Evolutionary conservation across 306 rosid species (phyloP), one percentile per base, ranked within the genome.

Genomic region (Cicer bijugum): DNA sequence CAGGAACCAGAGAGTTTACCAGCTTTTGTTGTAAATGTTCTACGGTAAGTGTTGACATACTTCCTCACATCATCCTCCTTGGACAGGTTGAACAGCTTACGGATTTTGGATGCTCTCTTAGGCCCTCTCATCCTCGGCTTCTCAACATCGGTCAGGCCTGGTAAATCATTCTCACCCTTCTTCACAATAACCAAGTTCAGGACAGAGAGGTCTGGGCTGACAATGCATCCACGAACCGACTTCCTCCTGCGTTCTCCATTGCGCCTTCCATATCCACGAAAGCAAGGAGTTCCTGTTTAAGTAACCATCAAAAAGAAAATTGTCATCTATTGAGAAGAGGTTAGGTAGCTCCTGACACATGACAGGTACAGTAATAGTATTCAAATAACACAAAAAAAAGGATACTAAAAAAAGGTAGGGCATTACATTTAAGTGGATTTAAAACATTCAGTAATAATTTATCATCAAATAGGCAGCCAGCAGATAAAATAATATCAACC

Each of bases 71-170:
- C 85, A 52, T 82, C 85, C 10, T 82, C 80, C 72, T 82, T 82
- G 1, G 85, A 82, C 50, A 82, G 63, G 38, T 82, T 82, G 71
- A 82, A 82, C 63, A 82, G 78, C 20, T 82, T 78, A 9, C 85
- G 75, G 40, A 82, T 82, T 68, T 82, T 82, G 5, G 86, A 82
- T 9, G 86, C 86, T 61, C 86, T 78, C 67, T 82, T 82, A 0
- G 86, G 86, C 7, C 86, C 86, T 53, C 85, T 78, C 85, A 82
- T 82, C 67, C 86, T 78, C 2, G 86, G 86, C 80, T 82, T 82
- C 80, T 82, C 86, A 63, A 56, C 8, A 23, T 82, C 86, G 8
- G 86, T 82, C 66, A 82, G 48, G 9, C 86, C 83, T 1, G 86
- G 86, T 16, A 82, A 76, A 47, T 78, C 86, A 74, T 56, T 55